phyloP scores from a whole-genome alignment of 306 rosid species.

The Gastrolobium villosum region DNA sequence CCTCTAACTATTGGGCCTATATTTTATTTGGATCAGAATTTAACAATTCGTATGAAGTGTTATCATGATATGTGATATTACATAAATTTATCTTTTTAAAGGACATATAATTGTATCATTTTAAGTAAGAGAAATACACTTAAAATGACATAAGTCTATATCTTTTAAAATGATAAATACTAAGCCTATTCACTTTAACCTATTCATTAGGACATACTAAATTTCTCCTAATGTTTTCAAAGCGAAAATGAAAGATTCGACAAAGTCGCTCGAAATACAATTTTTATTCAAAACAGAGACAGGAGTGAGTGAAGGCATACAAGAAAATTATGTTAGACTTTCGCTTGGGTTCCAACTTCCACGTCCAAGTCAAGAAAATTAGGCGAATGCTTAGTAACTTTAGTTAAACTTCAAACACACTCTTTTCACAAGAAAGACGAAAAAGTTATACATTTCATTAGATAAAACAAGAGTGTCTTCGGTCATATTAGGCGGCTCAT shows the following conservation, averaged over 20 bases:
- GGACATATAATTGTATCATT: no score
- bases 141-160: no score
- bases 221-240: neutral
- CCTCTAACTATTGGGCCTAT: no score
- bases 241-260: neutral
- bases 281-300: neutral
- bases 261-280: neutral
- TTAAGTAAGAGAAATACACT: no score
- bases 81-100: no score
- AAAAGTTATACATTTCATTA: no score
- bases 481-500: constrained; percentile 34
- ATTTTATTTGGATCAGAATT: no score
- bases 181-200: no score
- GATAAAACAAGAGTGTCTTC: constrained; percentile 5
- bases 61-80: no score
- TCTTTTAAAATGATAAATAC: no score
- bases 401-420: constrained; percentile 30
- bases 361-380: constrained; percentile 41
- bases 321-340: neutral
- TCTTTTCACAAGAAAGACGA: neutral
- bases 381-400: constrained; percentile 21
- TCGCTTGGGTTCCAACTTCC: neutral
- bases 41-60: no score
- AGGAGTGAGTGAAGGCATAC: neutral
- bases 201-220: no score